These are phyloP conservation scores for Ceratopteris richardii DNA, from an alignment of 75 land plant genomes.

Conservation along the genomic window DNA sequence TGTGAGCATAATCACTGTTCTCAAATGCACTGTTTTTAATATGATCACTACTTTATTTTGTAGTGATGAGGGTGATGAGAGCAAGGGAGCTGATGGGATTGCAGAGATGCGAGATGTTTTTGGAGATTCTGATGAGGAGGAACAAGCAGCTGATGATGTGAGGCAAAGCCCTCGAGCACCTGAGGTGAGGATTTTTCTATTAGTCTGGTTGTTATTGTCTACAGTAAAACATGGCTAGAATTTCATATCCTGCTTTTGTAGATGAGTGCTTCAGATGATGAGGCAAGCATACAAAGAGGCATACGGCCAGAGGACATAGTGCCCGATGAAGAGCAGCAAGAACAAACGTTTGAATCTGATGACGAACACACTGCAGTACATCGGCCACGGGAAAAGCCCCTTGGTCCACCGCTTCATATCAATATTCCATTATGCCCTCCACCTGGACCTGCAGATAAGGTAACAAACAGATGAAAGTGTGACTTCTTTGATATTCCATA, in stretches of 20 bases:
- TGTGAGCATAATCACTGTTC: too few relatives aligned
- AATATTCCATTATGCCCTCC: slow-evolving; percentile 71
- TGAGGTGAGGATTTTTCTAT: slow-evolving; percentile 13
- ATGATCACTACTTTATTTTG: neutral
- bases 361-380: slow-evolving; percentile 58
- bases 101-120: slow-evolving; percentile 85
- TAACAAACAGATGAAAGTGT: slow-evolving; percentile 4
- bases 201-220: neutral
- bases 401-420: slow-evolving; percentile 72
- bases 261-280: slow-evolving; percentile 72
- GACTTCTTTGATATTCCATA: neutral
- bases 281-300: slow-evolving; percentile 48
- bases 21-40: too few relatives aligned
- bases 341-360: slow-evolving; percentile 72
- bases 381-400: slow-evolving; percentile 69
- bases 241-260: slow-evolving; percentile 6
- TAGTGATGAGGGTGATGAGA: slow-evolving; percentile 49
- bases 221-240: neutral
- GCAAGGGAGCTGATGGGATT: slow-evolving; percentile 26
- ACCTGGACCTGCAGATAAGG: slow-evolving; percentile 66
- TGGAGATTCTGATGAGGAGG: slow-evolving; percentile 98
- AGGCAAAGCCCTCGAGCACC: slow-evolving; percentile 7
- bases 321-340: slow-evolving; percentile 57
- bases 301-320: slow-evolving; percentile 62
- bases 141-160: slow-evolving; percentile 18